Evolutionary conservation across 192 early-diverging fungal genomes (phyloP), one percentile per base, ranked within the genome.

Genomic region (Mortierella hygrophila): DNA sequence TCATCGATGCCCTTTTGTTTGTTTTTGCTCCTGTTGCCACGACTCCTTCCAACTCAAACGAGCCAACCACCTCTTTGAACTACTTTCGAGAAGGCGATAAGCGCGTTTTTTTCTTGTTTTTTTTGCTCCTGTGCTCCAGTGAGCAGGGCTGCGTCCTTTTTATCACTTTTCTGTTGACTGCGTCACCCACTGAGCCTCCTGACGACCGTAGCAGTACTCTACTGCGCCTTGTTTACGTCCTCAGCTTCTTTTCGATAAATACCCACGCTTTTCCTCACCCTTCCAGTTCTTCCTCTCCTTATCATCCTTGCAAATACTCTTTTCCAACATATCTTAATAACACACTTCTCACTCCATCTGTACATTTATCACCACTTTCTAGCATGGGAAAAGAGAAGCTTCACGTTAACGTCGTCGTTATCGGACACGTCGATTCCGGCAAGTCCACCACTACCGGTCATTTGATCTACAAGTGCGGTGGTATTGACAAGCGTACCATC

Each of bases 401-500:
- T 90, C 97, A 98, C 94, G 92, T 97, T 91, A 95, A 95, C 93
- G 93, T 97, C 93, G 96, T 96, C 92, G 96, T 99, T 92, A 97
- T 97, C 92, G 97, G 98, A 88, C 97, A 99, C 96, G 97, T 90
- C 92, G 97, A 96, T 87, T 95, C 97, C 92, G 96, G 97, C 91
- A 98, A 98, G 95, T 99, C 98, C 90, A 99, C 98, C 94, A 99
- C 98, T 89, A 99, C 98, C 84, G 98, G 98, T 92, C 98, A 98
- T 93, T 94, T 99, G 92, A 97, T 99, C 94, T 99, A 98, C 96
- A 97, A 99, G 94, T 97, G 96, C 94, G 99, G 97, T 94, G 97
- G 97, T 97, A 98, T 99, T 90, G 96, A 97, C 93, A 97, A 98
- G 95, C 97, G 97, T 97, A 97, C 97, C 94, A 99, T 99, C 77